Conservation (phyloP, 2,329 filamentous ascomycete genomes). For the Xylariaceae sp. region DNA sequence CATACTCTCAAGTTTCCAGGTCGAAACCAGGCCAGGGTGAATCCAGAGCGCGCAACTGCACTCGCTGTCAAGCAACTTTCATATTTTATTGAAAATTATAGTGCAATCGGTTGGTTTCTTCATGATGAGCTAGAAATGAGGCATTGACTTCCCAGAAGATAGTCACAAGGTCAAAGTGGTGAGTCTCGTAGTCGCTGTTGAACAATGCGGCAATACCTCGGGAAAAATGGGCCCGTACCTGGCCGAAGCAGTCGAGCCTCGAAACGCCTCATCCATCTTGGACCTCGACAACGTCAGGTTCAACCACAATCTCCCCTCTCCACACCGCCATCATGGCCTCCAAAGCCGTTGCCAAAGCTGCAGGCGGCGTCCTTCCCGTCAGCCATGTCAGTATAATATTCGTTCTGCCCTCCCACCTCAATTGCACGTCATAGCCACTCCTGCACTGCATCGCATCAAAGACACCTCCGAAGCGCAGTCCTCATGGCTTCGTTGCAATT, state of each 20-base stretch:
- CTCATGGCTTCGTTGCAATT: not conserved
- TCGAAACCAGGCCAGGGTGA: too few relatives aligned
- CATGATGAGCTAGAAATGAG: too few relatives aligned
- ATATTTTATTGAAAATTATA: too few relatives aligned
- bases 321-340: conserved; percentile 54
- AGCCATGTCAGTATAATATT: conserved; percentile 54
- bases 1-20: too few relatives aligned
- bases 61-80: too few relatives aligned
- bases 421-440: conserved; percentile 1
- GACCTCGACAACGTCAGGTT: conserved; percentile 17
- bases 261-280: conserved; percentile 14
- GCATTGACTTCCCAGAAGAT: too few relatives aligned
- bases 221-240: conserved; percentile 7
- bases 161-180: too few relatives aligned
- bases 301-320: conserved; percentile 20
- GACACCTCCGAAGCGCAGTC: not conserved
- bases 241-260: conserved; percentile 9
- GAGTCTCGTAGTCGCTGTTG: too few relatives aligned
- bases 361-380: conserved; percentile 54
- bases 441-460: not conserved
- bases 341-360: conserved; percentile 57
- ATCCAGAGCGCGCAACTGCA: too few relatives aligned
- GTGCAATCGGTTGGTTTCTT: too few relatives aligned
- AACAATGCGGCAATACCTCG: conserved; percentile 22
- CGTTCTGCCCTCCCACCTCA: conserved; percentile 1